Percentiles rank a stretch among this genome's conserved stretches.
phyloP scores from a whole-genome alignment of 805 yeast genomes.

The Myxozyma sirexii region DNA sequence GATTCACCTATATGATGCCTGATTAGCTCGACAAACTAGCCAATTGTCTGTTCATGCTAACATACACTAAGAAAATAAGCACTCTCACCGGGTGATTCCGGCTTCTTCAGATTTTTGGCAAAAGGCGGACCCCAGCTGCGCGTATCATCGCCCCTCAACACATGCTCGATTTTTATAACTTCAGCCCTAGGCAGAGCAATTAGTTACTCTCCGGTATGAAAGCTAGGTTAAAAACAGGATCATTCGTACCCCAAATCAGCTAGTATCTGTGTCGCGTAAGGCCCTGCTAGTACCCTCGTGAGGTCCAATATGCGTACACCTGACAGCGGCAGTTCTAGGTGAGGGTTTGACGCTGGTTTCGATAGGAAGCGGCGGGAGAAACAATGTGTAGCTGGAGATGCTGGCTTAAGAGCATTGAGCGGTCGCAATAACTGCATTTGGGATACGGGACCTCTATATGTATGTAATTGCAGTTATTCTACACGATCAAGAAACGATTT shows the following conservation, averaged over 20 bases:
- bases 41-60: too few species aligned
- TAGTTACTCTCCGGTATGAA: too few species aligned
- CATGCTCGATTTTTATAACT: conserved; percentile 48
- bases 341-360: neutral
- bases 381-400: neutral
- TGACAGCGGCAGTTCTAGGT: conserved; percentile 39
- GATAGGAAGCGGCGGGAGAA: neutral
- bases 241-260: conserved; percentile 45
- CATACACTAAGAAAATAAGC: conserved; percentile 47
- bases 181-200: conserved; percentile 42
- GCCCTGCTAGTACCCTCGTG: conserved; percentile 50
- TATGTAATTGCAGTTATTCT: too few species aligned
- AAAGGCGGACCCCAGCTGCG: conserved; percentile 52
- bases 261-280: conserved; percentile 46
- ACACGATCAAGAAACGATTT: too few species aligned
- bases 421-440: too few species aligned
- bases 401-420: neutral
- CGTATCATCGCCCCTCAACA: conserved; percentile 49
- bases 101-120: conserved; percentile 34
- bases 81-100: conserved; percentile 41
- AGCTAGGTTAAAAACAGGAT: too few species aligned
- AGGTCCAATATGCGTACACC: conserved; percentile 46
- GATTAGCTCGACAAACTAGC: neutral
- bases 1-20: conserved; percentile 16
- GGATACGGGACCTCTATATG: too few species aligned